A percentile compares a stretch with the other conserved stretches of the same genome.
Conservation (phyloP, 768 basidiomycete species). For the Macrolepiota fuliginosa region DNA sequence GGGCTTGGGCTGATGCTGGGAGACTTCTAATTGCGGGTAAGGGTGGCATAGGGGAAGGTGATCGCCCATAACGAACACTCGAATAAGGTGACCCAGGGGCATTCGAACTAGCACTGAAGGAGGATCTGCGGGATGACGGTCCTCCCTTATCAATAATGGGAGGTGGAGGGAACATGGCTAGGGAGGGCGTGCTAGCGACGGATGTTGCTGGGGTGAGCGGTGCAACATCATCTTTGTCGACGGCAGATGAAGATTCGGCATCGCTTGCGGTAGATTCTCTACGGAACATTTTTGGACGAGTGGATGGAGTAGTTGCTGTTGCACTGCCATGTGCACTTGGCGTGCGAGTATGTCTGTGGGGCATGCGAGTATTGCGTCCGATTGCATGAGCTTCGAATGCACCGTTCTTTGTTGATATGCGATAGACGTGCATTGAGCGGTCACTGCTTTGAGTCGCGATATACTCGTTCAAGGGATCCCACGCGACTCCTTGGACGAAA, state of each 20-base stretch:
- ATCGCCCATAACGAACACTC: constrained; percentile 68
- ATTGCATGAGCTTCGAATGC: constrained; percentile 86
- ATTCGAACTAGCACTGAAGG: constrained; percentile 73
- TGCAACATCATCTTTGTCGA: constrained; percentile 35
- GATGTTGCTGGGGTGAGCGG: constrained; percentile 68
- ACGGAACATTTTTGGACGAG: constrained; percentile 59
- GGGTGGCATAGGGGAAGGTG: constrained; percentile 88
- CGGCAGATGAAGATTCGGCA: constrained; percentile 47
- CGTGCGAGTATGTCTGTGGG: constrained; percentile 67
- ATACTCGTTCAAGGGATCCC: constrained; percentile 97
- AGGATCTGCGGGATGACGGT: constrained; percentile 56
- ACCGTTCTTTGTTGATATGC: constrained; percentile 76
- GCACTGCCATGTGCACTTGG: constrained; percentile 51
- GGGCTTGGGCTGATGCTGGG: constrained; percentile 33
- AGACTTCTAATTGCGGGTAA: constrained; percentile 89
- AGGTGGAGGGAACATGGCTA: constrained; percentile 65
- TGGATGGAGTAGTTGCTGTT: constrained; percentile 18
- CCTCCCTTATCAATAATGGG: constrained; percentile 41
- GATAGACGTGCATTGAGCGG: constrained; percentile 93
- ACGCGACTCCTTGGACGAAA: constrained; percentile 97
- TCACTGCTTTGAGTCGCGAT: constrained; percentile 98
- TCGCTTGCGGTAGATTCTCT: constrained; percentile 78
- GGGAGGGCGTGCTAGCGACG: constrained; percentile 63
- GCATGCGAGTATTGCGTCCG: constrained; percentile 81
- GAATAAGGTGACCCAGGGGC: constrained; percentile 74